Percentiles rank a stretch among this genome's conserved stretches.
Evolutionary conservation across 2,329 filamentous ascomycete genomes (phyloP).

Genomic region (Sarocladium strictum): DNA sequence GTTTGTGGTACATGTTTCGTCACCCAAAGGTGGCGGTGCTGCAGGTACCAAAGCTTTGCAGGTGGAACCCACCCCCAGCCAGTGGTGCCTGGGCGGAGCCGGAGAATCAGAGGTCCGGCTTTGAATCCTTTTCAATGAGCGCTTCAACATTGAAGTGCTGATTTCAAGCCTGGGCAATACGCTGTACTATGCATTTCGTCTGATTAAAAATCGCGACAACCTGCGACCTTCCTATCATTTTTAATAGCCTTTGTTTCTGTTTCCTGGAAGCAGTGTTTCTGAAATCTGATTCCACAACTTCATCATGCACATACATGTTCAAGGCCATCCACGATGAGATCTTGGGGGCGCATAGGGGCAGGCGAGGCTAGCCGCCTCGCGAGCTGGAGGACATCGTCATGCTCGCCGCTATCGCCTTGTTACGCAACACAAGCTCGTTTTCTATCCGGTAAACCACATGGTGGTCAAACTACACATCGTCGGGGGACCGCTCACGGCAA

Average conservation of each 20-base stretch:
- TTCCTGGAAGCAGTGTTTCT: too few species aligned
- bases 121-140: background rate
- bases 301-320: background rate
- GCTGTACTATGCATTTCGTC: too few species aligned
- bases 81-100: constrained; percentile 1
- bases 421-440: background rate
- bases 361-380: background rate
- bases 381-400: background rate
- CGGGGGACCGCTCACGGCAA: background rate
- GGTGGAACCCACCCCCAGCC: background rate
- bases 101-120: background rate
- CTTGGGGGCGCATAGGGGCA: background rate
- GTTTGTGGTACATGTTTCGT: constrained; percentile 3
- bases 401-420: too few species aligned
- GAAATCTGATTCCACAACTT: too few species aligned
- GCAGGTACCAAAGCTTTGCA: background rate
- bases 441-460: background rate
- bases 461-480: background rate
- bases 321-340: background rate
- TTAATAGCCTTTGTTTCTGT: too few species aligned
- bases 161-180: too few species aligned
- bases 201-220: too few species aligned
- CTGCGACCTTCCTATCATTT: background rate
- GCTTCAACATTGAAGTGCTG: background rate
- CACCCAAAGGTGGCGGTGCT: background rate